Percentiles rank a stretch among this genome's conserved stretches.
These are phyloP conservation scores for Podospora didyma DNA, from an alignment of 495 filamentous ascomycete genomes.

Conservation along the genomic window DNA sequence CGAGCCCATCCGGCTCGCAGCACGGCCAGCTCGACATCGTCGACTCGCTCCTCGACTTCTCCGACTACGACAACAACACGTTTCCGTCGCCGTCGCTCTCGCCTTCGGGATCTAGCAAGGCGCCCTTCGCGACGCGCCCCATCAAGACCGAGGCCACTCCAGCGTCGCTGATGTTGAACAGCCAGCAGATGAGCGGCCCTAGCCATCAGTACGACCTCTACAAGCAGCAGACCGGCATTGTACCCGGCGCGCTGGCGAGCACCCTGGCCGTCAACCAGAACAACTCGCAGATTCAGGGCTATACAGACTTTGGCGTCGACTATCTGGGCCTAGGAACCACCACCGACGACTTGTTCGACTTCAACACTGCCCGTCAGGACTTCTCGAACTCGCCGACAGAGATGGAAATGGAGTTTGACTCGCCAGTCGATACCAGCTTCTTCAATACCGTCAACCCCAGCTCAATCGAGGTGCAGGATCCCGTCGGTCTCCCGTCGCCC, in stretches of 20 bases:
- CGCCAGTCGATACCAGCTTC: constrained; percentile 45
- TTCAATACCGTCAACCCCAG: constrained; percentile 65
- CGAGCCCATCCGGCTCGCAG: constrained; percentile 16
- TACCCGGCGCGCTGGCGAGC: constrained; percentile 69
- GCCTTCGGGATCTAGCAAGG: constrained; percentile 33
- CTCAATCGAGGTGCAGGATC: constrained; percentile 57
- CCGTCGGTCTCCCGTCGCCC: constrained; percentile 32
- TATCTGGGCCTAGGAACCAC: constrained; percentile 49
- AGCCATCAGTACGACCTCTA: constrained; percentile 91
- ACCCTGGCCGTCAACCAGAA: constrained; percentile 63
- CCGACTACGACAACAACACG: constrained; percentile 40
- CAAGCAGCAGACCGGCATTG: constrained; percentile 86
- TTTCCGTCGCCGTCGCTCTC: constrained; percentile 47
- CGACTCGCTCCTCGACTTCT: constrained; percentile 43
- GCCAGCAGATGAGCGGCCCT: constrained; percentile 65
- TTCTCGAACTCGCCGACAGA: constrained; percentile 42
- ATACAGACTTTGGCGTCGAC: constrained; percentile 45
- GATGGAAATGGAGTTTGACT: constrained; percentile 62
- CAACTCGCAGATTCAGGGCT: constrained; percentile 49
- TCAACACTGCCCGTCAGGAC: constrained; percentile 52
- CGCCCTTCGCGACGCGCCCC: constrained; percentile 30
- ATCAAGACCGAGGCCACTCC: constrained; percentile 36
- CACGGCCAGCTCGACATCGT: constrained; percentile 12
- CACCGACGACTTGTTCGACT: constrained; percentile 51
- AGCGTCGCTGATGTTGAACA: constrained; percentile 32